Conservation (phyloP, 176 grass and related monocot species). For the Zoysia pacifica region DNA sequence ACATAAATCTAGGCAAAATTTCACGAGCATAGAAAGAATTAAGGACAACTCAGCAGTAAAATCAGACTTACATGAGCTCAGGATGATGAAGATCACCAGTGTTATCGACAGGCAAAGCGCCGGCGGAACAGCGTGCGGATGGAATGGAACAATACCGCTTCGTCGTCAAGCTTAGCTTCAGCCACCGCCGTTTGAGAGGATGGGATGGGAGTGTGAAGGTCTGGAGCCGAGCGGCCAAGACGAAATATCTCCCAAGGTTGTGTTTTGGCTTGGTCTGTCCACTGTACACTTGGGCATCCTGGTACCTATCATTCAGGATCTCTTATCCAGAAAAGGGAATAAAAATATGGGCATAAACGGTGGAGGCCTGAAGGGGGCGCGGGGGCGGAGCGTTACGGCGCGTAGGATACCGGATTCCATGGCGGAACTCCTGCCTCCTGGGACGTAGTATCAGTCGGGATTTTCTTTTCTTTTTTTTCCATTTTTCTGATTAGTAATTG, state of each 20-base stretch:
- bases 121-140: not conserved
- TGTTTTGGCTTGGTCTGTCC: constrained; percentile 22
- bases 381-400: no score
- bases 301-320: constrained; percentile 1
- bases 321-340: constrained; percentile 38
- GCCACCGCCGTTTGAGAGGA: constrained; percentile 21
- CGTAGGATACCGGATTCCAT: not conserved
- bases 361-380: no score
- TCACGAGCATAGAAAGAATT: not conserved
- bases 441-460: no score
- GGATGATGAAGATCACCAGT: not conserved
- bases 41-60: not conserved
- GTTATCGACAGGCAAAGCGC: not conserved
- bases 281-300: constrained; percentile 18
- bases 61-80: constrained; percentile 36
- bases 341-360: not conserved
- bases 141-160: not conserved
- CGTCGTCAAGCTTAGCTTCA: not conserved
- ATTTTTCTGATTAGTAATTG: no score
- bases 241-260: not conserved
- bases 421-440: not conserved
- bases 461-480: no score
- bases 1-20: not conserved
- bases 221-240: constrained; percentile 6
- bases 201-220: constrained; percentile 11